Conservation (phyloP, 805 yeast species). For the Yarrowia alimentaria region DNA sequence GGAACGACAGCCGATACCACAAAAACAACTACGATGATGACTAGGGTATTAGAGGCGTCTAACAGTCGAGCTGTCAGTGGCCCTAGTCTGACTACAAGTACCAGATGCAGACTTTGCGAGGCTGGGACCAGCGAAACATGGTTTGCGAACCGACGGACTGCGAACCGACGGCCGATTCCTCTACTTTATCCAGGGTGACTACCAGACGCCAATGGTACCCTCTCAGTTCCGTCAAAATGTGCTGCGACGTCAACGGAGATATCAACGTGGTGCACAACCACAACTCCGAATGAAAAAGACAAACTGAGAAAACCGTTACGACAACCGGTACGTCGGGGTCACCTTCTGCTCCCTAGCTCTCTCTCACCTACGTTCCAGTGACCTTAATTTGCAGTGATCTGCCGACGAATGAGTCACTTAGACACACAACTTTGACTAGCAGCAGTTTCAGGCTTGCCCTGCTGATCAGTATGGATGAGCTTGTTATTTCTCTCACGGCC, state of each 20-base stretch:
- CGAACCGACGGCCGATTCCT: conserved; percentile 18
- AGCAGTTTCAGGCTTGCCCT: conserved; percentile 20
- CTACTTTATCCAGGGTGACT: conserved; percentile 12
- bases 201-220: conserved; percentile 8
- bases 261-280: conserved; percentile 17
- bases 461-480: conserved; percentile 5
- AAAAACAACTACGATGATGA: too few relatives aligned
- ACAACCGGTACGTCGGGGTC: conserved; percentile 17
- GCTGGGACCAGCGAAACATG: conserved; percentile 17
- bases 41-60: too few relatives aligned
- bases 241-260: background rate
- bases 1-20: too few relatives aligned
- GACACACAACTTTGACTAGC: conserved; percentile 14
- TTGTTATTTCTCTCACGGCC: background rate
- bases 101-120: conserved; percentile 14
- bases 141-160: too few relatives aligned
- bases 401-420: conserved; percentile 2
- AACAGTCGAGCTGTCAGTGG: conserved; percentile 15
- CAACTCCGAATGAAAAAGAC: too few relatives aligned
- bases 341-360: conserved; percentile 2
- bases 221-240: conserved; percentile 5
- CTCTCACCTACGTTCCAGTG: conserved; percentile 8
- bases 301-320: too few relatives aligned
- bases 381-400: conserved; percentile 9
- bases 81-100: conserved; percentile 23